These are phyloP conservation scores for Pseudozyma hubeiensis DNA, from an alignment of 1,284 basidiomycete genomes.

Conservation along the genomic window DNA sequence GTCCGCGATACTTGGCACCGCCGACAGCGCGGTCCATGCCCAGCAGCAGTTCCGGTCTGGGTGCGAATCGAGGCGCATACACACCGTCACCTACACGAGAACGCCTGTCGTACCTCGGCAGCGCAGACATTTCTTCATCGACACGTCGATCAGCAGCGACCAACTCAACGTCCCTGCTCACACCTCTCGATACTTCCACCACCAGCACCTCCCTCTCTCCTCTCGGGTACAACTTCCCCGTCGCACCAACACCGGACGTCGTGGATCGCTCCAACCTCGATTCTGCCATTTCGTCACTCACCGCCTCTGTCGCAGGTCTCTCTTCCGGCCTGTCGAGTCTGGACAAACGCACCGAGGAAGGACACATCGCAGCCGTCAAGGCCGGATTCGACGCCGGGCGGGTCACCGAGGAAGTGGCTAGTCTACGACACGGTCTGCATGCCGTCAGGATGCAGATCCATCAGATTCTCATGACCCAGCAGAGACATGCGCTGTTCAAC, in stretches of 20 bases:
- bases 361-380: conserved; percentile 42
- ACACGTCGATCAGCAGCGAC: conserved; percentile 8
- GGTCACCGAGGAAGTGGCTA: conserved; percentile 52
- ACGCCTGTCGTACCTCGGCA: conserved; percentile 10
- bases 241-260: background rate
- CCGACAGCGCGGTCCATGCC: conserved; percentile 37
- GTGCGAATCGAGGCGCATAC: background rate
- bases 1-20: conserved; percentile 20
- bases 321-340: conserved; percentile 19
- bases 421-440: conserved; percentile 49
- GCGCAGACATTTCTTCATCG: conserved; percentile 1
- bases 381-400: conserved; percentile 49
- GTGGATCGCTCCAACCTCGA: conserved; percentile 33
- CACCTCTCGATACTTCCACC: conserved; percentile 8
- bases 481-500: conserved; percentile 38
- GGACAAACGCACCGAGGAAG: conserved; percentile 48
- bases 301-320: conserved; percentile 19
- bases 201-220: conserved; percentile 4
- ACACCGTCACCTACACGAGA: conserved; percentile 23
- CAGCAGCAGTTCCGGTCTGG: conserved; percentile 7
- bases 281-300: conserved; percentile 28
- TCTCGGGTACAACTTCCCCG: conserved; percentile 4
- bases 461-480: conserved; percentile 47
- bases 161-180: background rate
- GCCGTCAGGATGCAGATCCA: conserved; percentile 56